Percentiles rank a stretch among this genome's conserved stretches.
These are phyloP conservation scores for Melampsora larici-populina DNA, from an alignment of 1,284 basidiomycete species.

Conservation along the genomic window DNA sequence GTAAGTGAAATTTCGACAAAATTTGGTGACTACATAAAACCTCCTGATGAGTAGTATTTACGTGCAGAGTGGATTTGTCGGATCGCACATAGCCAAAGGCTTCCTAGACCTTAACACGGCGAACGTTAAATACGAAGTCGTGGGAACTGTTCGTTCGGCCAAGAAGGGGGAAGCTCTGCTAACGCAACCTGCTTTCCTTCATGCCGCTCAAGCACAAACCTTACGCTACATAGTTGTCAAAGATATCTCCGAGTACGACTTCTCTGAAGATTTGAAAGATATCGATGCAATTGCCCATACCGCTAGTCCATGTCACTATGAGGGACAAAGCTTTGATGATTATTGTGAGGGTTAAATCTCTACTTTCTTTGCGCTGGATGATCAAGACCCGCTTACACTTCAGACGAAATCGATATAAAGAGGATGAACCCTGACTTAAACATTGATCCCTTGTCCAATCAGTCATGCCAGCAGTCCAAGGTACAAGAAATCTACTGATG, in stretches of 20 bases:
- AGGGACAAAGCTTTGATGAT: constrained; percentile 57
- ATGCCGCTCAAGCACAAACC: background rate
- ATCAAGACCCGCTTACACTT: no score
- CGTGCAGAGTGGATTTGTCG: constrained; percentile 25
- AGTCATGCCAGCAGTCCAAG: constrained; percentile 62
- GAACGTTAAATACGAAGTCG: constrained; percentile 1
- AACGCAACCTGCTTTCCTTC: constrained; percentile 5
- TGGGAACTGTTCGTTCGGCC: constrained; percentile 7
- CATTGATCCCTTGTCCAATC: background rate
- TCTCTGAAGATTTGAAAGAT: constrained; percentile 67
- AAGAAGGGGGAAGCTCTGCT: constrained; percentile 8
- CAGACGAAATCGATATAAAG: no score
- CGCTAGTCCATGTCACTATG: constrained; percentile 59
- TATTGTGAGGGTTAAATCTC: background rate
- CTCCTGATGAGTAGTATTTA: no score
- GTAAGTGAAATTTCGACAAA: no score
- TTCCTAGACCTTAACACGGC: background rate
- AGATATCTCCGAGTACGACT: constrained; percentile 54
- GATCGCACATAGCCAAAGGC: constrained; percentile 14
- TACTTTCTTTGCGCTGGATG: no score
- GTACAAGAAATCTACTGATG: constrained; percentile 63
- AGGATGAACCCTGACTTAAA: no score
- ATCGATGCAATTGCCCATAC: constrained; percentile 65
- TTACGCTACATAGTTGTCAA: constrained; percentile 8
- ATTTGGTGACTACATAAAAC: no score